Base-by-base conservation (phyloP, 2,329 filamentous ascomycete genomes). In the Colletotrichum karsti region DNA sequence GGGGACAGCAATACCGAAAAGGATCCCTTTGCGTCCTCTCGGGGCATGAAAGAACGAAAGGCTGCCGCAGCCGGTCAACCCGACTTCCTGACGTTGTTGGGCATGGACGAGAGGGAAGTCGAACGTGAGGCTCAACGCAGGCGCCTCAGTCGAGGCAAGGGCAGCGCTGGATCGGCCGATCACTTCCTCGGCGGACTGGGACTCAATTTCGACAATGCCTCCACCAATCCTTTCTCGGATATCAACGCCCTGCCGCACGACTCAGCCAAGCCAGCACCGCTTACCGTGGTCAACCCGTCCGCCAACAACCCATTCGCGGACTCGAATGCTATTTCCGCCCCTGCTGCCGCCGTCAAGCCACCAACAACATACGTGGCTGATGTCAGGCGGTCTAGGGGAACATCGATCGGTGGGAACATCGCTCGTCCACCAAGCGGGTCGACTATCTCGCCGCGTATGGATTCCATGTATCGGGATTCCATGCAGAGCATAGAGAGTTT, bases 291-390 rank as follows among this genome's bases (percentile, higher is more conserved):
- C 42, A 72, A 75, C 10, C 28, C 37, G 10, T 37, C 33, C 3
- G 61, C 74, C 9, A 78, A 79, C 56, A 81, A 84, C 61, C 84
- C 85, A 3, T 88, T 88, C 71, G 81, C 81, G 5, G 86, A 88
- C 63, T 74, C 76, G 9, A 83, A 87, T 69, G 84, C 84, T 12
- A 78, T 85, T 28, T 67, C 69, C 41, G 70, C 75, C 55, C 71
- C 70, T 33, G 13, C 69, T 18, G 63, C 62, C 55, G 67, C 73
- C 6, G 74, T 75, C 33, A 78, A 78, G 42, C 77, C 77, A 10
- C 77, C 78, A 9, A 73, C 78, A 10, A 83, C 78, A 1, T 87
- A 87, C 69, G 78, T 85, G 2, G 79, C 81, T n/a, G 79, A 84
- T 50, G 78, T 84, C 6, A 82, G 82, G 4, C 83, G 82, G 30